Conservation (phyloP, 2,329 filamentous ascomycete species). For the Botrytis medusae region DNA sequence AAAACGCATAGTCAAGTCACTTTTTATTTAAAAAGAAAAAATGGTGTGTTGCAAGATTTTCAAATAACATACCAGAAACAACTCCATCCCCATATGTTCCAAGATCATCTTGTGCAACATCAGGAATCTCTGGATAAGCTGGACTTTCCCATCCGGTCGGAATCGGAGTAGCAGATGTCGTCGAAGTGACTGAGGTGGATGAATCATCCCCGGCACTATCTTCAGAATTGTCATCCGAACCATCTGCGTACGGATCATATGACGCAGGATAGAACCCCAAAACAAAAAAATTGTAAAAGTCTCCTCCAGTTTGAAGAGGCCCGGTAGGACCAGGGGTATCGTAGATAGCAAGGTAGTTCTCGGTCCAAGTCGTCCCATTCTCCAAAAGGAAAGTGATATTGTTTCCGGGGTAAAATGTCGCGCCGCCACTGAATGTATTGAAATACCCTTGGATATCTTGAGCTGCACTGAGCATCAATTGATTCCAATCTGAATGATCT, state of each 20-base stretch:
- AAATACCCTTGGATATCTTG: conserved; percentile 40
- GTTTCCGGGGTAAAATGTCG: conserved; percentile 43
- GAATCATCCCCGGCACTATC: conserved; percentile 4
- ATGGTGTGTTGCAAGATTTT: too few species aligned
- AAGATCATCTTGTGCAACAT: conserved; percentile 29
- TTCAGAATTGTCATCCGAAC: conserved; percentile 8
- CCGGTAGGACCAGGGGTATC: conserved; percentile 34
- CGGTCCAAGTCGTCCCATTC: conserved; percentile 41
- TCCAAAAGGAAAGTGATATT: conserved; percentile 41
- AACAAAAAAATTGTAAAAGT: conserved; percentile 37
- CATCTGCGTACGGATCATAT: conserved; percentile 23
- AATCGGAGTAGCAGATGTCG: neutral
- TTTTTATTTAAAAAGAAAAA: neutral
- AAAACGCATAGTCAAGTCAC: neutral
- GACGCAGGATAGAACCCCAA: conserved; percentile 31
- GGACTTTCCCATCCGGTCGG: conserved; percentile 21
- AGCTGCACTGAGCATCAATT: conserved; percentile 31
- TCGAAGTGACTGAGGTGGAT: neutral
- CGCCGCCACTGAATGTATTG: conserved; percentile 38
- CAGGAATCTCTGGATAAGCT: conserved; percentile 27
- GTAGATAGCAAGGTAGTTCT: conserved; percentile 40
- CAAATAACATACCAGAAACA: conserved; percentile 24
- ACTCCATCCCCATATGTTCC: conserved; percentile 29
- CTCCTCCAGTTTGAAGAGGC: conserved; percentile 33
- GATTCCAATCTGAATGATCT: conserved; percentile 43